Evolutionary conservation across 495 filamentous ascomycete genomes (phyloP), one percentile per base, ranked within the genome.

Genomic region (Aspergillus cristatus): DNA sequence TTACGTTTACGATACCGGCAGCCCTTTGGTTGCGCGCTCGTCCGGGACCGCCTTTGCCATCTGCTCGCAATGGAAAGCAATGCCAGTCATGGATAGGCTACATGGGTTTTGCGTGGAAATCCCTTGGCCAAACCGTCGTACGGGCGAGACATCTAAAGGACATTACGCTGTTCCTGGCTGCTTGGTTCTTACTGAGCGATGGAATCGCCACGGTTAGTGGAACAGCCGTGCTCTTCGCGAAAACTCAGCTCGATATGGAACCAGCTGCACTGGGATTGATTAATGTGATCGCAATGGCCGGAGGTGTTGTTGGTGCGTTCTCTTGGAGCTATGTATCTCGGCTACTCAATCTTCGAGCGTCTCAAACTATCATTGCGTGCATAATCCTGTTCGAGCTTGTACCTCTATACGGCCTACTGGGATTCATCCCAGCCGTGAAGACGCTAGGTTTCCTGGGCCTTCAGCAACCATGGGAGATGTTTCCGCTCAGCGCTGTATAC

Each of bases 401-500:
- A 28, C 91, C 91, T 0, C 40, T 97, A 2, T 98, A 98, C 51
- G 90, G 87, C 0, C 72, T 98, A 2, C 58, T 95, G 10, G 90
- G 90, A 0, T 98, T 90, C 51, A 70, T 97, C 14, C 87, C 89
- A 2, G 78, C 86, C 5, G 74, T 98, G 38, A 67, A 78, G 48
- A 66, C 67, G 14, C 71, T 81, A 53, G 90, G 89, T 0, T 74
- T 82, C 10, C 64, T 90, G 24, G 91, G 91, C 3, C 71, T 98
- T 17, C 89, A 94, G 50, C 81, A 87, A 47, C 83, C 82, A 8
- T 94, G 88, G 86, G 91, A 98, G 54, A 95, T 98, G 87, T 97
- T 91, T 54, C 84, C 86, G 2, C 64, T 98, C 2, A 87, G 86
- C 0, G 82, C 81, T 5, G 73, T 98, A 32, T 98, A 96, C 51